Evolutionary conservation across 768 basidiomycete genomes (phyloP).

Genomic region (Calocybe gangraenosa): DNA sequence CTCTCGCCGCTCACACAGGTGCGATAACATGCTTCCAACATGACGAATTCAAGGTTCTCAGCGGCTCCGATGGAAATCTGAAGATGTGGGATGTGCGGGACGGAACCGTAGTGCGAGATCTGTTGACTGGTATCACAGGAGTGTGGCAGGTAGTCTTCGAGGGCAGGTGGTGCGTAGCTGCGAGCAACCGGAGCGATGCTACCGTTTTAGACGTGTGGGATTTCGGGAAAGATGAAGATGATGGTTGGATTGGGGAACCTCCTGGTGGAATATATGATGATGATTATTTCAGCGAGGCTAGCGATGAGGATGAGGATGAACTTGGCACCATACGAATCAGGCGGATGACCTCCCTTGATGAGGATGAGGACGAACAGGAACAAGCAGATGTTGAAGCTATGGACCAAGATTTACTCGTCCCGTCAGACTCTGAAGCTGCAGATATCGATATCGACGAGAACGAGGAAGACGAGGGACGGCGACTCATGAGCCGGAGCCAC

Average conservation of each 20-base stretch:
- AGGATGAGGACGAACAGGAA: slow-evolving; percentile 41
- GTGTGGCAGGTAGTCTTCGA: slow-evolving; percentile 99
- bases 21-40: slow-evolving; percentile 99
- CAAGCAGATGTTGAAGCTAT: slow-evolving; percentile 65
- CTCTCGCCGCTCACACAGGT: slow-evolving; percentile 86
- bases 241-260: slow-evolving; percentile 82
- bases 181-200: slow-evolving; percentile 74
- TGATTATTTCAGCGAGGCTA: slow-evolving; percentile 52
- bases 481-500: slow-evolving; percentile 13
- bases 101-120: slow-evolving; percentile 80
- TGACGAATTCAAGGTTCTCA: slow-evolving; percentile 95
- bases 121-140: slow-evolving; percentile 86
- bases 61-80: slow-evolving; percentile 91
- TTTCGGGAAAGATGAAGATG: slow-evolving; percentile 71
- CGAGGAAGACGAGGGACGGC: slow-evolving; percentile 21
- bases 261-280: slow-evolving; percentile 74
- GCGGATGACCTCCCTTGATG: slow-evolving; percentile 22
- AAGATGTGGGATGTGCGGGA: slow-evolving; percentile 98
- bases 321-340: slow-evolving; percentile 18
- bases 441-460: slow-evolving; percentile 27
- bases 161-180: slow-evolving; percentile 91
- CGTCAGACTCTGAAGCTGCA: slow-evolving; percentile 38
- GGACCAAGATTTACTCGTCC: slow-evolving; percentile 61
- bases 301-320: slow-evolving; percentile 41
- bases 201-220: slow-evolving; percentile 91